Base-by-base conservation (phyloP, 768 basidiomycete species). In the Udeniomyces megalosporus region DNA sequence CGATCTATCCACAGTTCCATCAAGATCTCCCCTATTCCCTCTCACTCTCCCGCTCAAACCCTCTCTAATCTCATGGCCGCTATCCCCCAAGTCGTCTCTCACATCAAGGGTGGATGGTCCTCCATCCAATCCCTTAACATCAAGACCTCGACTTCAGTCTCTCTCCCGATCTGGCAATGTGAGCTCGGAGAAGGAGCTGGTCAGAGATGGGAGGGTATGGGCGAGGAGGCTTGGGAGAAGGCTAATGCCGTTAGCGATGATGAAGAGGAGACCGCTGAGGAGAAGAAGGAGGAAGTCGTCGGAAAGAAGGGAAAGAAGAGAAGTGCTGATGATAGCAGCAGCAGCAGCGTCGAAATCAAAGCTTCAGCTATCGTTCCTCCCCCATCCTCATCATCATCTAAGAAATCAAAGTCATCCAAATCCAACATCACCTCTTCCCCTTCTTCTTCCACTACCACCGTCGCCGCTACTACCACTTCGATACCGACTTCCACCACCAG, bases 111-210 rank as follows among this genome's bases (percentile, higher is more conserved):
- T 51, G 83, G 81, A 29, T 97, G 92, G 91, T 84, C 85, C 58
- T 95, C 96, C 73, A 77, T 97, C 56, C 88, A 92, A 69, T 84
- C 81, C 61, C 73, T 99, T 22, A 80, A 88, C 67, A 81, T 99
- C 76, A 97, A 97, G 75, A 93, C 90, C 1, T 86, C 82, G 67
- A 81, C 80, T 12, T 88, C 86, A 57, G 77, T 83, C 35, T 82
- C 84, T 67, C 74, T 99, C n/a, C 95, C 95, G 4, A 83, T 99
- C 70, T 99, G 91, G 89, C 80, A 77, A 24, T 87, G 85, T 71
- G 76, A 78, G 5, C 78, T 95, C n/a, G 82, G 82, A 32, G 79
- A 75, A 14, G 74, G 70, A 3, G 78, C 79, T 49, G 80, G 78
- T 17, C 81, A 80, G 6, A 75, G 84, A 29, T 87, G 84, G 82